Evolutionary conservation across 1,139 yeast species (phyloP), one percentile per base, ranked within the genome.

Genomic region (Zygosaccharomyces sapae): DNA sequence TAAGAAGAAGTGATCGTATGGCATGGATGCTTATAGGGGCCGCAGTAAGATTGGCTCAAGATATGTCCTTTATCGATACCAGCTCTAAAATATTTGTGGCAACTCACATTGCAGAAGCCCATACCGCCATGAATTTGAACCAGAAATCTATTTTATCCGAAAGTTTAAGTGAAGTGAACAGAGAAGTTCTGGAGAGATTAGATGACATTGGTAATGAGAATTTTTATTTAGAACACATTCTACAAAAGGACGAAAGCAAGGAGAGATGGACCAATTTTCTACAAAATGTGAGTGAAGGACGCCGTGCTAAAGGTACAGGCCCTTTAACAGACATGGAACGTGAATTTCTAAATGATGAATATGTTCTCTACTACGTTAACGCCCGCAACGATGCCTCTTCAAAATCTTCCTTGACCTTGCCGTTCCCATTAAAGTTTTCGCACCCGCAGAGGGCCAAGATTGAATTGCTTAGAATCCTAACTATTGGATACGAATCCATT

Each of bases 1-100:
- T 89, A 77, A 73, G 94, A 56, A 72, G 96, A 58, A 82, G 92
- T 57, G 90, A 87, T 62, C 75, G 96, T 41, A 85, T 88, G 92
- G 85, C 95, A 0, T 89, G 96, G 92, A 85, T 88, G 92, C 75
- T 88, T 52, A 83, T 88, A 47, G 97, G 97, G 3, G 80, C 86
- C 2, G 90, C 95, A 0, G 86, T 87, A 2, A 72, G 97, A 47
- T 69, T 90, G 38, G 95, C 96, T 2, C 95, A 87, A 63, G 94
- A 88, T 64, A 79, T 87, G 78, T 89, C 88, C 5, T 76, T 85
- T 55, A 80, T 85, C 74, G 88, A 86, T 46, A 77, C 80, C 13
- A 80, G 86, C 54, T 74, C 90, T 9, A 77, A 83, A 55, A 80
- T 89, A 2, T 86, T 84, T 59, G 71, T 88, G 49, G 96, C 96